Conservation (phyloP, 2,329 filamentous ascomycete genomes). For the Fusarium siculi region DNA sequence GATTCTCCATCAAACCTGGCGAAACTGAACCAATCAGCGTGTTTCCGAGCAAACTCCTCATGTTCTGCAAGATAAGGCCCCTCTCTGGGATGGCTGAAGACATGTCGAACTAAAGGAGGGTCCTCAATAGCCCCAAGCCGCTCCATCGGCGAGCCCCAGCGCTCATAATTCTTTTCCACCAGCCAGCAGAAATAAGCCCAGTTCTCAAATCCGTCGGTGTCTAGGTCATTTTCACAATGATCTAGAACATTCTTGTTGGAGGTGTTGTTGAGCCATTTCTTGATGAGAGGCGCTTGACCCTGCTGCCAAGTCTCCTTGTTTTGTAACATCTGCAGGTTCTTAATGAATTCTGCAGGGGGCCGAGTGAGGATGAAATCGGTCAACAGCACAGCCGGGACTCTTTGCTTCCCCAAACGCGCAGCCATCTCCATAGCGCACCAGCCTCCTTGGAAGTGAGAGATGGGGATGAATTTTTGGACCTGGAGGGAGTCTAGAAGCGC, state of each 20-base stretch:
- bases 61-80: neutral
- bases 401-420: rapidly evolving
- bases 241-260: neutral
- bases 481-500: neutral
- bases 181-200: neutral
- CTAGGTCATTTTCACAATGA: neutral
- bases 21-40: neutral
- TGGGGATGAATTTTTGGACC: neutral
- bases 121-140: neutral
- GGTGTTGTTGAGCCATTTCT: neutral
- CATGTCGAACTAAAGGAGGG: neutral
- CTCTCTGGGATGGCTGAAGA: neutral
- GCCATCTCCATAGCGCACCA: neutral
- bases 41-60: neutral
- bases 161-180: neutral
- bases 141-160: neutral
- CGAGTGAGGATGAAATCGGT: neutral
- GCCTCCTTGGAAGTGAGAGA: neutral
- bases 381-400: neutral
- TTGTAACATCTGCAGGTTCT: neutral
- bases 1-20: neutral
- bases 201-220: neutral
- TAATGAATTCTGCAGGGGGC: neutral
- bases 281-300: neutral
- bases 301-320: neutral